These are phyloP conservation scores for Eucalyptus sp. DNA, from an alignment of 345 rosid genomes.

Conservation along the genomic window DNA sequence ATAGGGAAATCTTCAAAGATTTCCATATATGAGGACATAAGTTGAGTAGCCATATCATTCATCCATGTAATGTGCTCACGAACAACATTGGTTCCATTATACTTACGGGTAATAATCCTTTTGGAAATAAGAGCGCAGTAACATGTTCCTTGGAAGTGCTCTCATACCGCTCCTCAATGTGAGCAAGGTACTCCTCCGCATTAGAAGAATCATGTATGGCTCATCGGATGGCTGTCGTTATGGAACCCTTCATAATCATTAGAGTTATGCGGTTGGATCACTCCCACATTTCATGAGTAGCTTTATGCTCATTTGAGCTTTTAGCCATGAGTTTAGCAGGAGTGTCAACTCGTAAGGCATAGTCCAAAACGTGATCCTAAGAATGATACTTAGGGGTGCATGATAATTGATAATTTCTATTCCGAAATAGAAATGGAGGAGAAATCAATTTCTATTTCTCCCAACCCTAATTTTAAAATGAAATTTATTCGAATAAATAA, in stretches of 20 bases:
- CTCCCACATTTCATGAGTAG: not conserved
- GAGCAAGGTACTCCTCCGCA: not conserved
- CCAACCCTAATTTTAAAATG: too few species aligned
- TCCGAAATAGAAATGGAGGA: too few species aligned
- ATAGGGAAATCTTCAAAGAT: not conserved
- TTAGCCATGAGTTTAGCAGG: not conserved
- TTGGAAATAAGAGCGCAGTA: not conserved
- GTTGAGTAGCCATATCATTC: not conserved
- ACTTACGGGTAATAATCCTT: not conserved
- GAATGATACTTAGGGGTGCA: not conserved
- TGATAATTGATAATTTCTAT: too few species aligned
- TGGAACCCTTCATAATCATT: not conserved
- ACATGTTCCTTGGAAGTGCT: not conserved
- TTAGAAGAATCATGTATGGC: not conserved
- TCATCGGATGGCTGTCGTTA: fast-evolving
- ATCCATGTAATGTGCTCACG: not conserved
- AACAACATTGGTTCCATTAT: not conserved
- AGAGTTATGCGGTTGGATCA: not conserved
- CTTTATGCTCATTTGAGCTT: not conserved
- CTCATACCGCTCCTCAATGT: not conserved
- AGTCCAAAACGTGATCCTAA: not conserved
- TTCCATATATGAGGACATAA: not conserved
- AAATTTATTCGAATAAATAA: too few species aligned
- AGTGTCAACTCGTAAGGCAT: not conserved
- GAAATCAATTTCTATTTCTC: too few species aligned